Evolutionary conservation across 2,329 filamentous ascomycete genomes (phyloP).

Genomic region (Fusarium coicis): DNA sequence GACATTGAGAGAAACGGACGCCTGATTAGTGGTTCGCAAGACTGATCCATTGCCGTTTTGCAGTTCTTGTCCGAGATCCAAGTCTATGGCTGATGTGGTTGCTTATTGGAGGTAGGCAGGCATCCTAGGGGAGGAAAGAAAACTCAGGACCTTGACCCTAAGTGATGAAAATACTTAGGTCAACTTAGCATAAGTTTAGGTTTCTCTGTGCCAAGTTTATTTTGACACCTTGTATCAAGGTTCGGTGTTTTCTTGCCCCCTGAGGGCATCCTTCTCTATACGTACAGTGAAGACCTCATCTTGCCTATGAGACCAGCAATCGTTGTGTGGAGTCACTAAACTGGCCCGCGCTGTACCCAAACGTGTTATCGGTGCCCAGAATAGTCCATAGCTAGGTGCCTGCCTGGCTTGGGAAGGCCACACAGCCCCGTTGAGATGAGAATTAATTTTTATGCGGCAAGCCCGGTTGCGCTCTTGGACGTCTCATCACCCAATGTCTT

Average conservation of each 20-base stretch:
- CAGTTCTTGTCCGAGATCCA: slow-evolving; percentile 6
- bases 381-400: background rate
- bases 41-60: slow-evolving; percentile 12
- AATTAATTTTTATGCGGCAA: slow-evolving; percentile 47
- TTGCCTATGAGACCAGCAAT: slow-evolving; percentile 23
- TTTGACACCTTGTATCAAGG: too few relatives aligned
- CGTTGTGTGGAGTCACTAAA: slow-evolving; percentile 22
- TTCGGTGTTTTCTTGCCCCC: too few relatives aligned
- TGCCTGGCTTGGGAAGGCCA: slow-evolving; percentile 9
- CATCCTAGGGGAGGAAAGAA: too few relatives aligned
- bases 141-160: too few relatives aligned
- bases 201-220: too few relatives aligned
- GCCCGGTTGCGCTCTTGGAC: slow-evolving; percentile 34
- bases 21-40: slow-evolving; percentile 4
- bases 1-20: background rate
- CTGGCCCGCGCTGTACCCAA: slow-evolving; percentile 19
- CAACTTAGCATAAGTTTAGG: too few relatives aligned
- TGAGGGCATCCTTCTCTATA: background rate
- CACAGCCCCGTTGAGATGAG: slow-evolving; percentile 19
- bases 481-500: slow-evolving; percentile 9
- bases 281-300: background rate
- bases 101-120: background rate
- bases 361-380: slow-evolving; percentile 10
- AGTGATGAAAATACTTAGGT: too few relatives aligned
- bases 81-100: slow-evolving; percentile 12